phyloP scores from a whole-genome alignment of 139 green algal species.

The Closterium sp. region DNA sequence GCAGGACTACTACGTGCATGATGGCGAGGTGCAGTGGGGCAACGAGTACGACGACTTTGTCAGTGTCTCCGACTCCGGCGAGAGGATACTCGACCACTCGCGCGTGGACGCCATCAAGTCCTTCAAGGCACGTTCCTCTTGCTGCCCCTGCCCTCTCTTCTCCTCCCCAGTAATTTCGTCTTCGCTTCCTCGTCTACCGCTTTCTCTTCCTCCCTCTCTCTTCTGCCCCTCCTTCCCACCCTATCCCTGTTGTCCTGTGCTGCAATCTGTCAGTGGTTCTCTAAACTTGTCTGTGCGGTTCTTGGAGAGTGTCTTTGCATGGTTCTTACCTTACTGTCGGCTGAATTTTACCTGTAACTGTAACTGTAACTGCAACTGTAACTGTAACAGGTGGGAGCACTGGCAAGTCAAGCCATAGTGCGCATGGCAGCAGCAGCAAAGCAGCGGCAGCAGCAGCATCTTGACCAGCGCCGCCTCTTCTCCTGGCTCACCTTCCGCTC shows the following conservation, averaged over 20 bases:
- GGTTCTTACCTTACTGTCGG: no score
- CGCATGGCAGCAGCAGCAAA: neutral
- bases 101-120: slow-evolving; percentile 36
- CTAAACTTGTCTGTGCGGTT: no score
- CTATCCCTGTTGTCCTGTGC: neutral
- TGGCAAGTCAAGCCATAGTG: neutral
- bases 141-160: neutral
- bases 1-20: slow-evolving; percentile 46
- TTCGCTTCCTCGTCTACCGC: neutral
- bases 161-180: no score
- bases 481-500: neutral
- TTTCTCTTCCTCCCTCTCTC: neutral
- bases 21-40: slow-evolving; percentile 39
- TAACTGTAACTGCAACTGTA: neutral
- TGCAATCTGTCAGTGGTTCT: neutral
- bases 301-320: no score
- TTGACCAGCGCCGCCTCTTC: neutral
- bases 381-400: neutral
- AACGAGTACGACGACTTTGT: slow-evolving; percentile 39
- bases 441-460: neutral
- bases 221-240: neutral
- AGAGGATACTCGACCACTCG: slow-evolving; percentile 39
- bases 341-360: no score
- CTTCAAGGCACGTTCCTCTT: slow-evolving; percentile 22
- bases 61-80: neutral